Base-by-base conservation (phyloP, 108 stramenopile species). In the Cyclotella distinguenda region DNA sequence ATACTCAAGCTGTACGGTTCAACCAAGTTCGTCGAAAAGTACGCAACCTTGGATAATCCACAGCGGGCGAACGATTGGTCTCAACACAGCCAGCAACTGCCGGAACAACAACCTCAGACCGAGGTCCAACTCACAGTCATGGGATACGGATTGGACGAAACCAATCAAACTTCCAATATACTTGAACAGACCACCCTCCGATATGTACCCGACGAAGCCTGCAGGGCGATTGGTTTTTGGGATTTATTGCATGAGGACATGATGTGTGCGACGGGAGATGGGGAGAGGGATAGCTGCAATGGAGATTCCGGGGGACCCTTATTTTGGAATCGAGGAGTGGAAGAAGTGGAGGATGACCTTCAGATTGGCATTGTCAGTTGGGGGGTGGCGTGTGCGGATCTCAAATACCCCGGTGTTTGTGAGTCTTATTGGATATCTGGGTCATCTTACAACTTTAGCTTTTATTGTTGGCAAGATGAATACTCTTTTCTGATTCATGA, bases 221-320 rank as follows among this genome's bases (percentile, higher is more conserved):
- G 63, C 46, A 26, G 52, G n/a, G 28, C 63, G 16, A 19, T 19
- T 22, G 63, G 63, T 28, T 40, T 64, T 2, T 64, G 63, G 63
- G 38, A 38, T 27, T 51, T 64, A 23, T 34, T 64, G n/a, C 18
- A 64, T 13, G 35, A 64, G 22, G 64, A 70, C 42, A 80, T 80
- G 79, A 68, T 80, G 62, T 80, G 79, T 47, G 74, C 73, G 1
- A 51, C 22, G 25, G 67, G 46, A 7, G 22, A 42, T 33, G 40
- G 54, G 5, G 35, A 40, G 12, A 50, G 42, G 31, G 79, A 80
- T 61, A 55, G 66, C 18, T 80, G 79, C 42, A 32, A 50, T 43
- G 79, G 79, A 26, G 79, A 80, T 60, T 59, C 55, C 33, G 79
- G 79, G 21, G 79, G 79, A 2, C 73, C 79, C 1, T 39, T 80